Evolutionary conservation across 108 stramenopile species (phyloP).

Genomic region (Cyclotella choctawhatcheeana): DNA sequence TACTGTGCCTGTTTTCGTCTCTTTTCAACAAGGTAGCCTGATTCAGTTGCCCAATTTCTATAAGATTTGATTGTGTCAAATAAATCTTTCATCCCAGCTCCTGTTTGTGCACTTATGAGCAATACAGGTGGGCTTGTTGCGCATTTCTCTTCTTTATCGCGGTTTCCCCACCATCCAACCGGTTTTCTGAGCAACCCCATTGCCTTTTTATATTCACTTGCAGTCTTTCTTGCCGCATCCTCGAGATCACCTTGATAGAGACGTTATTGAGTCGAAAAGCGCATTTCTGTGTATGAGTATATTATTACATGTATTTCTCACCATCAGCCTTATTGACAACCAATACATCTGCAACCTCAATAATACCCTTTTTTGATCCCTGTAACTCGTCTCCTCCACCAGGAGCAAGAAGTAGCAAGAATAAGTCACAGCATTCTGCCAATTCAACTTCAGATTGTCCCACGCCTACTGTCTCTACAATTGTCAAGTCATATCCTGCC

Average conservation of each 20-base stretch:
- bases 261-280: no score
- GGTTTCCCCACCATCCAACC: slow-evolving; percentile 47
- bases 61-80: slow-evolving; percentile 61
- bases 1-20: slow-evolving; percentile 64
- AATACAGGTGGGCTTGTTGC: slow-evolving; percentile 60
- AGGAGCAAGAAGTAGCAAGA: slow-evolving; percentile 91
- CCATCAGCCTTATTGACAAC: slow-evolving; percentile 98
- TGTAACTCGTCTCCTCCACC: slow-evolving; percentile 97
- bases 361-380: slow-evolving; percentile 97
- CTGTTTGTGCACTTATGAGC: slow-evolving; percentile 68
- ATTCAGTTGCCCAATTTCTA: slow-evolving; percentile 36
- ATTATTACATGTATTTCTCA: no score
- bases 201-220: slow-evolving; percentile 77
- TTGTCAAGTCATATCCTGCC: slow-evolving; percentile 89
- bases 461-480: slow-evolving; percentile 97
- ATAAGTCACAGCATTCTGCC: slow-evolving; percentile 87
- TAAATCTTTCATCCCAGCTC: slow-evolving; percentile 60
- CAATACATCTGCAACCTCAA: slow-evolving; percentile 95
- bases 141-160: slow-evolving; percentile 1
- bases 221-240: slow-evolving; percentile 67
- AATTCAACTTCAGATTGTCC: slow-evolving; percentile 96
- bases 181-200: slow-evolving; percentile 56
- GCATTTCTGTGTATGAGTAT: no score
- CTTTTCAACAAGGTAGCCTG: slow-evolving; percentile 57
- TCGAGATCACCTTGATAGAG: no score